Evolutionary conservation across 2,329 filamentous ascomycete species (phyloP), one percentile per base, ranked within the genome.

Genomic region (Dothiorella sarmentorum): DNA sequence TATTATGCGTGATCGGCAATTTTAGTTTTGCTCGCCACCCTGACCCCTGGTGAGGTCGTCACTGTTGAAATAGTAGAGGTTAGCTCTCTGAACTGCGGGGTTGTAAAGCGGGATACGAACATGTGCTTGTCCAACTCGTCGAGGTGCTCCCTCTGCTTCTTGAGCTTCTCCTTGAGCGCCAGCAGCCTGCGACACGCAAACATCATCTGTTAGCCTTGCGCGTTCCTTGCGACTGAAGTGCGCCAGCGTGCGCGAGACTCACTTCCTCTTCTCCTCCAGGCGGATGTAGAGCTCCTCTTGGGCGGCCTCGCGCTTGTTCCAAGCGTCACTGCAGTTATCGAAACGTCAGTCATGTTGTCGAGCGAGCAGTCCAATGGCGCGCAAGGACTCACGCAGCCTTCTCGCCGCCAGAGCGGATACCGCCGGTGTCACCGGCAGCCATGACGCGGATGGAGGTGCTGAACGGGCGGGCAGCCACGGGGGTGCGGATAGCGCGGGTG

Each of bases 221-320:
- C 3, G 15, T 13, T n/a, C 5, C 15, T 11, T 52, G 29, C 3
- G n/a, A 51, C 35, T 13, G 9, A 7, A 4, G 2, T 15, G 13
- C 7, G 5, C 20, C 11, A 17, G 38, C 18, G 17, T 5, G 18
- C 2, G 17, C 27, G 20, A 24, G 18, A 66, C 71, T 64, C 68
- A 75, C 90, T 96, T 97, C 80, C 92, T 86, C 78, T 86, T 85
- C 84, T 97, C 94, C 72, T 91, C 89, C 79, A 89, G 80, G 69
- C 85, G 85, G 78, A 99, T 91, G 77, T 89, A 90, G 67, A 85
- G 84, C 74, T 91, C 87, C 80, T 97, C 94, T 72, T 80, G 82
- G 66, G 93, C 93, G 73, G 87, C 84, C 78, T 99, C 94, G 68
- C 94, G 91, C 78, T 88, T 88, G 78, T 87, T 90, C 84, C 97